These are phyloP conservation scores for Macrolepiota albuminosa DNA, from an alignment of 768 basidiomycete genomes.

Conservation along the genomic window DNA sequence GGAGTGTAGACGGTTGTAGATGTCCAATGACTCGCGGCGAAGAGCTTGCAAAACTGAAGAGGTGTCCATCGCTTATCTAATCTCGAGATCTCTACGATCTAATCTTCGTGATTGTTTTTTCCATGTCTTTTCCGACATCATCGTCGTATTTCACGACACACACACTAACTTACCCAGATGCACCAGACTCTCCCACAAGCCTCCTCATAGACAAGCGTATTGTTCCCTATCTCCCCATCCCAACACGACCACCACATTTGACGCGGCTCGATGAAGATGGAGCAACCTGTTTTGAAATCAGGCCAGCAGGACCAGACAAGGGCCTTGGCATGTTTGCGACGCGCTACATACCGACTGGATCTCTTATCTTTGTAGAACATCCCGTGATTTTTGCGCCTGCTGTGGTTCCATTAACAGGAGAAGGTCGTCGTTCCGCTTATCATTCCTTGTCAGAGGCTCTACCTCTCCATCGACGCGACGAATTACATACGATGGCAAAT, in stretches of 20 bases:
- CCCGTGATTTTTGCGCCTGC: constrained; percentile 22
- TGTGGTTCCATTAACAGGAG: constrained; percentile 8
- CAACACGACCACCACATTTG: background rate
- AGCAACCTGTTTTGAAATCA: constrained; percentile 15
- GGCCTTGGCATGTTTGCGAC: constrained; percentile 27
- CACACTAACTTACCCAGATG: constrained; percentile 8
- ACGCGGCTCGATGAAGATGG: constrained; percentile 9
- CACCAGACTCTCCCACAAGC: constrained; percentile 6
- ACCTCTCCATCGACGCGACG: constrained; percentile 13
- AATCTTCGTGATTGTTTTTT: constrained; percentile 7
- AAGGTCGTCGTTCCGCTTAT: constrained; percentile 17
- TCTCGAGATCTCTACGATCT: constrained; percentile 4
- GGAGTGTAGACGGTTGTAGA: constrained; percentile 87
- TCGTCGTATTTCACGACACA: constrained; percentile 8
- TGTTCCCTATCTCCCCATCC: constrained; percentile 7
- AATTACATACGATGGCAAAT: constrained; percentile 21
- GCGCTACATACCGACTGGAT: constrained; percentile 17
- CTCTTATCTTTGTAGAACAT: constrained; percentile 22
- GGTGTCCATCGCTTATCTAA: constrained; percentile 14
- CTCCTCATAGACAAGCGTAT: constrained; percentile 13
- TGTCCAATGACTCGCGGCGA: constrained; percentile 66
- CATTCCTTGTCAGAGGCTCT: constrained; percentile 19
- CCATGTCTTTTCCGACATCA: constrained; percentile 1
- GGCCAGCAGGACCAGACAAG: constrained; percentile 17
- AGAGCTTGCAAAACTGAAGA: constrained; percentile 40